A percentile compares a stretch with the other conserved stretches of the same genome.
Conservation (phyloP, 352 stramenopile species). For the Phytophthora multivora region DNA sequence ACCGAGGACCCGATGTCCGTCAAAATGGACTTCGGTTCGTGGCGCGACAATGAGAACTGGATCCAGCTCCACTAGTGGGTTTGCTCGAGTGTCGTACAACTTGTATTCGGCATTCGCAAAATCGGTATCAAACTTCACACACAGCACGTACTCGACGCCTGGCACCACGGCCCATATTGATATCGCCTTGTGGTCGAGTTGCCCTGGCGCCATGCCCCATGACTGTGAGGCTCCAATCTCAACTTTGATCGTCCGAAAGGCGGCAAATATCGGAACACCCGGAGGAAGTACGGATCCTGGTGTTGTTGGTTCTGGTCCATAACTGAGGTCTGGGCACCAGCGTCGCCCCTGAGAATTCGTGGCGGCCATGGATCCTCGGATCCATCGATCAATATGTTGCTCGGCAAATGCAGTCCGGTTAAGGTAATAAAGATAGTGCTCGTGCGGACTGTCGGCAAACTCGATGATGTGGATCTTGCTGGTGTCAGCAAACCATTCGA, state of each 20-base stretch:
- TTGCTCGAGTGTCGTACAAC: constrained; percentile 43
- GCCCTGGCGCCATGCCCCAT: no score
- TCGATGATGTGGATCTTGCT: constrained; percentile 47
- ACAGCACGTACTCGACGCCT: background rate
- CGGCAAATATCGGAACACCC: no score
- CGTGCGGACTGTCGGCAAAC: constrained; percentile 35
- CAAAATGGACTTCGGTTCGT: constrained; percentile 41
- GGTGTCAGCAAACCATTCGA: constrained; percentile 44
- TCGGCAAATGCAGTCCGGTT: constrained; percentile 1
- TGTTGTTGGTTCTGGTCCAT: constrained; percentile 35
- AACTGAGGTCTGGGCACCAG: constrained; percentile 39
- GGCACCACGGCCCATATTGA: no score
- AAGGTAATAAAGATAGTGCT: constrained; percentile 20
- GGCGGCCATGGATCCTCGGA: constrained; percentile 21
- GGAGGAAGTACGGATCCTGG: constrained; percentile 30
- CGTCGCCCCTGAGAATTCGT: constrained; percentile 36
- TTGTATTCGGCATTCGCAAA: constrained; percentile 47
- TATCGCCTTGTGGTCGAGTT: no score
- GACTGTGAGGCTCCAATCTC: no score
- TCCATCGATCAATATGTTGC: constrained; percentile 13
- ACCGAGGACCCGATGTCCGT: constrained; percentile 43
- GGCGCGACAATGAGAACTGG: constrained; percentile 39
- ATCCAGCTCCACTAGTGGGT: constrained; percentile 33
- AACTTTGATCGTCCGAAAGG: no score
- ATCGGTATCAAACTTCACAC: constrained; percentile 40